Evolutionary conservation across 2,329 filamentous ascomycete species (phyloP).

Genomic region (Stachybotrys chlorohalonatus): DNA sequence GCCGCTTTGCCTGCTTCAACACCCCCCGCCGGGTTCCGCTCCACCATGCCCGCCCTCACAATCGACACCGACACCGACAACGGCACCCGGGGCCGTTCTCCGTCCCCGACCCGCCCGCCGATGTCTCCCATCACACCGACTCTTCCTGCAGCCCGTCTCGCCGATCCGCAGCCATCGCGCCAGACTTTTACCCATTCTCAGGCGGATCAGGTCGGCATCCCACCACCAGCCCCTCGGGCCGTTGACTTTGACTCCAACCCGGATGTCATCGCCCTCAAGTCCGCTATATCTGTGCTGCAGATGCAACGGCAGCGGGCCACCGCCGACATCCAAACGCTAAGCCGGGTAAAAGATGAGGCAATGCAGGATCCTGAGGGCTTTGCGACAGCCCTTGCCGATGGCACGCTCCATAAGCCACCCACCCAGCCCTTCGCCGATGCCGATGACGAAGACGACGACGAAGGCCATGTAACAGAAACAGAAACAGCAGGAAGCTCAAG

Average conservation of each 20-base stretch:
- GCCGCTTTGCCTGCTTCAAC: background rate
- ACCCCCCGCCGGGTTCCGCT: background rate
- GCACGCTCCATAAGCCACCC: conserved; percentile 16
- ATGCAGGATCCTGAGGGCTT: conserved; percentile 65
- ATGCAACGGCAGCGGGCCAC: conserved; percentile 73
- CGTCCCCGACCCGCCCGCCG: conserved; percentile 39
- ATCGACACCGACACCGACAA: conserved; percentile 18
- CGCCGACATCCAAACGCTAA: conserved; percentile 63
- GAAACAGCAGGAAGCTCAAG: conserved; percentile 5
- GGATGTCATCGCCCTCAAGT: conserved; percentile 79
- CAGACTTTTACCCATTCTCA: conserved; percentile 37
- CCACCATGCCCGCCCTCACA: conserved; percentile 22
- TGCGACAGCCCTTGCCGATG: conserved; percentile 51
- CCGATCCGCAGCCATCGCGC: conserved; percentile 16
- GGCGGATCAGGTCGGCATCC: conserved; percentile 28
- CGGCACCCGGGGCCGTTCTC: conserved; percentile 20
- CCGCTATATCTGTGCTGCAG: conserved; percentile 78
- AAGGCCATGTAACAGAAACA: conserved; percentile 8
- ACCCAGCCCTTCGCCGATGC: conserved; percentile 15
- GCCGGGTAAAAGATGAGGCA: conserved; percentile 61
- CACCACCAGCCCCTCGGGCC: conserved; percentile 39
- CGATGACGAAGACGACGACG: conserved; percentile 10
- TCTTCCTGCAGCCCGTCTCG: conserved; percentile 25
- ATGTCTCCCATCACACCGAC: conserved; percentile 49
- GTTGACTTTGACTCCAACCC: conserved; percentile 60